Conservation (phyloP, 2,329 filamentous ascomycete species). For the Fusarium albosuccineum region DNA sequence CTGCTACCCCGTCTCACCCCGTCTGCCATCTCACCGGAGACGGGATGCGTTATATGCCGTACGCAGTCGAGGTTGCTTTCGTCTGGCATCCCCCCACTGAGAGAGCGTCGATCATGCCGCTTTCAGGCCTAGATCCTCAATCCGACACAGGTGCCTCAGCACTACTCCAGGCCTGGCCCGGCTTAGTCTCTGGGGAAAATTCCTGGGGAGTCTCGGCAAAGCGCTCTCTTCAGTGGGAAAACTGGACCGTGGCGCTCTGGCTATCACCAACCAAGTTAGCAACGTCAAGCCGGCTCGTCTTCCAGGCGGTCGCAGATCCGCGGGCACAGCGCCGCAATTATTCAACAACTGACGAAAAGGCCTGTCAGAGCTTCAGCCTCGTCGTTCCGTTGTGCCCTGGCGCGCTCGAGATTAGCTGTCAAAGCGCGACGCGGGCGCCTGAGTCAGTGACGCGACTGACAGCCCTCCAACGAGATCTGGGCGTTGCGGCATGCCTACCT, state of each 20-base stretch:
- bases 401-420: slow-evolving; percentile 1
- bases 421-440: neutral
- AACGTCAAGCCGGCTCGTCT: neutral
- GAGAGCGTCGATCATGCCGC: neutral
- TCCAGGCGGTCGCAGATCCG: slow-evolving; percentile 5
- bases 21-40: neutral
- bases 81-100: neutral
- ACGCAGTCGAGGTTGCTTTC: neutral
- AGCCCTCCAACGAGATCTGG: slow-evolving; percentile 1
- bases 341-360: neutral
- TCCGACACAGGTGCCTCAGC: neutral
- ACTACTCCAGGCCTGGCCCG: neutral
- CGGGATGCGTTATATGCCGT: neutral
- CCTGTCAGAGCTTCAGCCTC: neutral
- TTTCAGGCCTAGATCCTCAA: neutral
- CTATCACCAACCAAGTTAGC: neutral
- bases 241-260: slow-evolving; percentile 9
- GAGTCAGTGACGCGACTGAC: neutral
- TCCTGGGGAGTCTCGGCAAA: neutral
- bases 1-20: too few species aligned
- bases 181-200: neutral
- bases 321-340: neutral
- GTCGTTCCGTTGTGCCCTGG: neutral
- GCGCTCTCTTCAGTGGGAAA: slow-evolving; percentile 2
- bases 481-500: slow-evolving; percentile 2